Percentiles rank a stretch among this genome's conserved stretches.
These are phyloP conservation scores for Kluyveromyces wickerhamii DNA, from an alignment of 805 yeast species.

Conservation along the genomic window DNA sequence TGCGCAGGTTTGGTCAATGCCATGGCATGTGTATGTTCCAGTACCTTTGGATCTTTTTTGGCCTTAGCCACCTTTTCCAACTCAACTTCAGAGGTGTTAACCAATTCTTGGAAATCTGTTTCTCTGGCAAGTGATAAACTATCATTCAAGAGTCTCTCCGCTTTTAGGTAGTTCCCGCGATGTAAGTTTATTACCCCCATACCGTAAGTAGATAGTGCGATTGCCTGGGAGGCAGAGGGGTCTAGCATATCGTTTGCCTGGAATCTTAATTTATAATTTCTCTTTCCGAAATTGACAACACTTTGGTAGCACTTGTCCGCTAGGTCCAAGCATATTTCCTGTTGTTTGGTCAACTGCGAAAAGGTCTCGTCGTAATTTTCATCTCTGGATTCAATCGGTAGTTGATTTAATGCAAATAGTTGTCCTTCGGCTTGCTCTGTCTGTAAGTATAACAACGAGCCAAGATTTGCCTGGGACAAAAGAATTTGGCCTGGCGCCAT, in stretches of 20 bases:
- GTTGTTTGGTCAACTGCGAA: conserved; percentile 20
- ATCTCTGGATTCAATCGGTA: conserved; percentile 21
- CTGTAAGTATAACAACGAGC: conserved; percentile 58
- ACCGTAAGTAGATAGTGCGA: conserved; percentile 78
- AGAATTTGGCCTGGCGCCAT: conserved; percentile 56
- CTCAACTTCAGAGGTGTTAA: conserved; percentile 60
- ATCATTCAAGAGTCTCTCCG: conserved; percentile 56
- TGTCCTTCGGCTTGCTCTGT: conserved; percentile 57
- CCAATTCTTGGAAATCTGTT: conserved; percentile 54
- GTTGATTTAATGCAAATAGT: conserved; percentile 24
- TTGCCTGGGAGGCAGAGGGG: conserved; percentile 48
- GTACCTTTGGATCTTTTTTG: conserved; percentile 2
- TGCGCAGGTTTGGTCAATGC: too few species aligned
- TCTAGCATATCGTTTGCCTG: conserved; percentile 32
- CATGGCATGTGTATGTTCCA: too few species aligned
- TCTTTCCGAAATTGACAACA: conserved; percentile 36
- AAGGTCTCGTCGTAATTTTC: conserved; percentile 19
- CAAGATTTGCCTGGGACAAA: conserved; percentile 60
- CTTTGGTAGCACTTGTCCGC: conserved; percentile 37
- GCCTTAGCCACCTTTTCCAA: conserved; percentile 41
- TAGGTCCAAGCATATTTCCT: conserved; percentile 26
- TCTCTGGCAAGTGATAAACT: conserved; percentile 64
- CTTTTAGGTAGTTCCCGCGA: conserved; percentile 44
- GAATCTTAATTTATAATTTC: conserved; percentile 26
- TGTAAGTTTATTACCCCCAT: conserved; percentile 74